Evolutionary conservation across 2,329 filamentous ascomycete genomes (phyloP).

Genomic region (Hypoxylon sp.): DNA sequence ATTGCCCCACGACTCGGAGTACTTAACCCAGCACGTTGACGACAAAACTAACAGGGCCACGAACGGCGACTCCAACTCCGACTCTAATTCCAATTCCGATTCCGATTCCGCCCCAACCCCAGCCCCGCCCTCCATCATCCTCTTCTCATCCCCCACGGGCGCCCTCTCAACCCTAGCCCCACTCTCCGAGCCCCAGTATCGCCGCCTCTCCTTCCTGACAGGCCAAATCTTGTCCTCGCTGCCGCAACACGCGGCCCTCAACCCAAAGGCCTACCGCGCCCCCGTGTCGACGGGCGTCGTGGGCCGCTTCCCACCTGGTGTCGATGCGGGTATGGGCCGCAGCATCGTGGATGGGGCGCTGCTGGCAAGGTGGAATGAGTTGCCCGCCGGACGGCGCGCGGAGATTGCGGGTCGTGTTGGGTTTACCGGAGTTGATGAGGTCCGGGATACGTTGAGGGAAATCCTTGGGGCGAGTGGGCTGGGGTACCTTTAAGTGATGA

Average conservation of each 20-base stretch:
- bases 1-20: constrained; percentile 59
- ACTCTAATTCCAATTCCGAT: no score
- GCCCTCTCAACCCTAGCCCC: constrained; percentile 82
- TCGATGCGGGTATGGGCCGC: constrained; percentile 72
- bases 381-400: constrained; percentile 77
- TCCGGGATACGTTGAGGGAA: constrained; percentile 73
- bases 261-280: constrained; percentile 82
- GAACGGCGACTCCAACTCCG: constrained; percentile 53
- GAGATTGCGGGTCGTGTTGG: constrained; percentile 85
- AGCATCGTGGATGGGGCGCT: constrained; percentile 85
- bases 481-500: constrained; percentile 58
- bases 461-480: constrained; percentile 69
- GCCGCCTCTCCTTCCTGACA: constrained; percentile 84
- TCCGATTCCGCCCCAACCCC: constrained; percentile 22
- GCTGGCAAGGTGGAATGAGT: constrained; percentile 80
- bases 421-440: constrained; percentile 71
- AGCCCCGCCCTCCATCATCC: constrained; percentile 63
- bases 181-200: constrained; percentile 83
- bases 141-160: constrained; percentile 83
- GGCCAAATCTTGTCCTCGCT: constrained; percentile 84
- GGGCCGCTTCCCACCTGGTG: constrained; percentile 62
- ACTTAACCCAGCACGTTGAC: constrained; percentile 50
- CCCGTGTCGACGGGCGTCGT: constrained; percentile 64
- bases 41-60: constrained; percentile 48
- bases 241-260: constrained; percentile 83